Base-by-base conservation (phyloP, 169 alveolate genomes). In the Babesia ovata region DNA sequence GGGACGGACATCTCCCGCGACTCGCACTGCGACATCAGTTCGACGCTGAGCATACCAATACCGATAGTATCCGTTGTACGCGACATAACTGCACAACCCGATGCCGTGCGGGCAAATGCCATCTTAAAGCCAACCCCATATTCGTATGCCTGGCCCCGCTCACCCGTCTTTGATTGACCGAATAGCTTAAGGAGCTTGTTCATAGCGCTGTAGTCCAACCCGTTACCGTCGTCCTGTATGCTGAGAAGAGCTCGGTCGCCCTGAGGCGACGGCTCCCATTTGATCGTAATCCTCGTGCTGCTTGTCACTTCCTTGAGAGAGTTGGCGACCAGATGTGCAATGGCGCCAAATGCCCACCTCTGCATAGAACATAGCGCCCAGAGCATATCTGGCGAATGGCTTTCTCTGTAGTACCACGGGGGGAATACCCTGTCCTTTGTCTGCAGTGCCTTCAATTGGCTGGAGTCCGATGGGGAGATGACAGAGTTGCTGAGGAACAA, bases 71-170 rank as follows among this genome's bases (percentile, higher is more conserved):
- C 91, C 28, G 76, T 86, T 6, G 97, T 92, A 24, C 95, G 83
- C 6, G 97, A 92, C 94, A 93, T 91, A 29, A 94, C 93, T 42
- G 94, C 93, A 66, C 96, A 93, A 66, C 94, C 89, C 67, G 91
- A 85, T 11, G 96, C 90, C 36, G 91, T 75, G 22, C 97, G 88
- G 22, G 95, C 95, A 71, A 82, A 92, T 12, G 97, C 92, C 85
- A 90, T 86, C 84, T 94, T 94, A 85, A 94, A 94, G 22, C 97
- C 97, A 44, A 86, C 69, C 21, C 97, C 97, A 59, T 94, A 92
- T 42, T 85, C 91, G 76, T 89, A 73, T 33, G 86, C 62, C 16
- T 66, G 79, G 17, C 70, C 62, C 26, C 79, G 56, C 52, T 69
- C 86, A 52, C 86, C 86, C 10, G 82, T 42, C 36, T 83, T 75